Conservation (phyloP, 805 yeast genomes). For the Starmerella floris region DNA sequence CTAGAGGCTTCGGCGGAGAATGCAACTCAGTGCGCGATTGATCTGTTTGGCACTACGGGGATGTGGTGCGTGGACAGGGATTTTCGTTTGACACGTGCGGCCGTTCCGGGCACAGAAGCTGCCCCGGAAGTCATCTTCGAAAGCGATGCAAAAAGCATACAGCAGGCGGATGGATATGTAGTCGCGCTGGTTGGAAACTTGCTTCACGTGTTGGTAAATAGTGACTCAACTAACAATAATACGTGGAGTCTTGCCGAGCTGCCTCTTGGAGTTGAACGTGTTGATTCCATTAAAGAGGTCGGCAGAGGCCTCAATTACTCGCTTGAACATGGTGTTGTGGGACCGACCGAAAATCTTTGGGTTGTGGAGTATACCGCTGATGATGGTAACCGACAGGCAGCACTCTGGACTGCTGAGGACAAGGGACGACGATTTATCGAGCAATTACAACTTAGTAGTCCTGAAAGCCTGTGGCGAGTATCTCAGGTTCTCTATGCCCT, state of each 20-base stretch:
- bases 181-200: not conserved
- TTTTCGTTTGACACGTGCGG: too few relatives aligned
- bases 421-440: not conserved
- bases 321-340: not conserved
- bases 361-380: not conserved
- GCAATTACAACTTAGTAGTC: not conserved
- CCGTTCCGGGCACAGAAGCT: too few relatives aligned
- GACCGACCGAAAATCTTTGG: not conserved
- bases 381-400: not conserved
- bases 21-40: too few relatives aligned
- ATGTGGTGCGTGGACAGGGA: too few relatives aligned
- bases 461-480: not conserved
- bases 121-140: not conserved
- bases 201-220: not conserved
- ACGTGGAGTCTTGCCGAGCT: not conserved
- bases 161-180: not conserved
- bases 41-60: too few relatives aligned
- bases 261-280: not conserved
- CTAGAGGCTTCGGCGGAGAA: too few relatives aligned
- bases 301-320: not conserved
- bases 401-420: not conserved
- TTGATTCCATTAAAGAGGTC: not conserved
- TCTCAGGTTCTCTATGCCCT: not conserved
- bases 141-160: not conserved
- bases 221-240: too few relatives aligned